Evolutionary conservation across 768 basidiomycete species (phyloP).

Genomic region (Strobilomyces confusus): DNA sequence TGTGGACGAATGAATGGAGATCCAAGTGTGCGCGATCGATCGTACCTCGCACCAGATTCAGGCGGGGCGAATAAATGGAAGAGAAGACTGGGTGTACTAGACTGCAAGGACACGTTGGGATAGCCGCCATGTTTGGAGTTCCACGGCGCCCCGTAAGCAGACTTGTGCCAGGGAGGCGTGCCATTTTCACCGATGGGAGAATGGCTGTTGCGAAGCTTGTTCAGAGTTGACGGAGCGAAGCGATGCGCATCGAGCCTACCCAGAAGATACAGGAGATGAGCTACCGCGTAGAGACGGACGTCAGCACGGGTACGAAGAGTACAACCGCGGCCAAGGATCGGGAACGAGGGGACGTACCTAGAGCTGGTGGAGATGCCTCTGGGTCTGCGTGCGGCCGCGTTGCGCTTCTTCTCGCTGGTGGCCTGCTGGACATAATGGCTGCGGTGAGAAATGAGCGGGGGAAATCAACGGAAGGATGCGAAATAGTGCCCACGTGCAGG

Average conservation of each 20-base stretch:
- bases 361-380: conserved; percentile 54
- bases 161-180: conserved; percentile 28
- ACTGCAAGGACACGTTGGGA: conserved; percentile 51
- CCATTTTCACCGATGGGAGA: conserved; percentile 26
- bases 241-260: conserved; percentile 33
- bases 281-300: conserved; percentile 11
- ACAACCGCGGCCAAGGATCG: conserved; percentile 21
- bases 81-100: conserved; percentile 64
- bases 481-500: conserved; percentile 74
- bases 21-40: conserved; percentile 11
- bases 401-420: conserved; percentile 80
- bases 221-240: conserved; percentile 22
- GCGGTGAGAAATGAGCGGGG: conserved; percentile 18
- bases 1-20: conserved; percentile 25
- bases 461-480: conserved; percentile 12
- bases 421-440: conserved; percentile 83
- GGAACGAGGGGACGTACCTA: conserved; percentile 33
- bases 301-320: conserved; percentile 29
- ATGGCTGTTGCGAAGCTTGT: conserved; percentile 27
- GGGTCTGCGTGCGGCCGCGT: conserved; percentile 55
- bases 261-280: conserved; percentile 32
- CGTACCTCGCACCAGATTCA: conserved; percentile 45
- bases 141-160: conserved; percentile 25
- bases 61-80: conserved; percentile 75
- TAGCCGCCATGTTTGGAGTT: conserved; percentile 32